Conservation (phyloP, 1,284 basidiomycete species). For the Schizophyllum amplum region DNA sequence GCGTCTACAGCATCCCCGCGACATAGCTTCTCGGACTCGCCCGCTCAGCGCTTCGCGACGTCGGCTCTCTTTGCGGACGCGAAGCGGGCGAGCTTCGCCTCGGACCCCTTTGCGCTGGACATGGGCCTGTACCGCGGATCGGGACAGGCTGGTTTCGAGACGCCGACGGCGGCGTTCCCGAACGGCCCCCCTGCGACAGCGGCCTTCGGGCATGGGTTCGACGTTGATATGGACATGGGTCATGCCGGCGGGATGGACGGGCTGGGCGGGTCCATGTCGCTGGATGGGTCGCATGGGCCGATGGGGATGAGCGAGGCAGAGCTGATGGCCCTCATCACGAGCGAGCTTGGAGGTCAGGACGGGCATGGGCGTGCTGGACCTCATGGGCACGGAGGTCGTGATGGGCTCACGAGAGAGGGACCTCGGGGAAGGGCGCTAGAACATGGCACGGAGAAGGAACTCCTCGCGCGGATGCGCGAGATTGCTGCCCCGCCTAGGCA, state of each 20-base stretch:
- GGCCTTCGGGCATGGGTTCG: not conserved
- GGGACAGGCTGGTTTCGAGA: not conserved
- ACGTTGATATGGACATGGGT: not conserved
- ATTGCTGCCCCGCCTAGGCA: too few relatives aligned
- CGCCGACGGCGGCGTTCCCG: not conserved
- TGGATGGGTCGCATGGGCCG: not conserved
- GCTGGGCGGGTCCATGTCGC: not conserved
- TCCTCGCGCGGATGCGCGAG: too few relatives aligned
- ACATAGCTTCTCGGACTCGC: not conserved
- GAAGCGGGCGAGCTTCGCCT: not conserved
- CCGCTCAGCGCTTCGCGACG: not conserved
- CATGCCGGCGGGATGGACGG: not conserved
- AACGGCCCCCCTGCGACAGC: not conserved
- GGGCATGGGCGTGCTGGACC: too few relatives aligned
- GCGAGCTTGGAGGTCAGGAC: not conserved
- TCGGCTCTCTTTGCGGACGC: not conserved
- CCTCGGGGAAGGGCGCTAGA: too few relatives aligned
- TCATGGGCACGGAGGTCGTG: too few relatives aligned
- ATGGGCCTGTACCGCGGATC: not conserved
- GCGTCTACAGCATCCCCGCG: not conserved
- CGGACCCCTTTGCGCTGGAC: not conserved
- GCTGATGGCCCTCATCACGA: not conserved
- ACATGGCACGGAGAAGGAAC: too few relatives aligned
- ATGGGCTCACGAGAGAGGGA: too few relatives aligned
- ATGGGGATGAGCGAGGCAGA: not conserved